Evolutionary conservation across 352 stramenopile species (phyloP), one percentile per base, ranked within the genome.

Genomic region (Peronosclerospora sorghi): DNA sequence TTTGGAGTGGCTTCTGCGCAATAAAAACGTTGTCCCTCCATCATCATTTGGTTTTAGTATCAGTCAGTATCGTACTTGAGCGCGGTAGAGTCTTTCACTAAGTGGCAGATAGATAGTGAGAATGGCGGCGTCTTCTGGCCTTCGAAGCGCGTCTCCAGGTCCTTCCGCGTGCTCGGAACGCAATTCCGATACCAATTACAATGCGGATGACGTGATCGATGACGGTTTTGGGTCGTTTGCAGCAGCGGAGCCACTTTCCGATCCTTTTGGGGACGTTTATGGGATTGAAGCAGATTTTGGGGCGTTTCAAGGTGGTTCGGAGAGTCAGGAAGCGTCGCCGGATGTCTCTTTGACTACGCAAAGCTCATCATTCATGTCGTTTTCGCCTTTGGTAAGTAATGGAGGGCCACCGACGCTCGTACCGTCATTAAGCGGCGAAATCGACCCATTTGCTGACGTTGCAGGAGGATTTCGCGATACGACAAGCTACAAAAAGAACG

Each of bases 161-260:
- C 21, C 4, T 26, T 26, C 21, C 21, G 21, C 21, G 21, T 3
- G 21, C 21, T 26, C 21, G 4, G 21, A 26, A 26, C 21, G 21
- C 21, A 26, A 3, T 26, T 6, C 3, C 3, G 21, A 26, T 3
- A 6, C 21, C 3, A 26, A 3, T 26, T 26, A 26, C 21, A 26
- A 26, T 26, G 21, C 21, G 6, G 21, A 26, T 26, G 21, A 43
- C 28, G 56, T 45, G 23, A 37, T 39, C 27, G 41, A 55, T 30
- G 62, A 64, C 32, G 65, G 63, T 10, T 74, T 76, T 35, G 49
- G 59, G 23, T 58, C 54, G n/a, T 80, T 80, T 23, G 48, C 56
- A 21, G 42, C 62, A 6, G 67, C 67, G 14, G 51, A 61, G 35
- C 44, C 50, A 13, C 38, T 59, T 5, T 69, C 45, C 3, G 60